Base-by-base conservation (phyloP, 2,329 filamentous ascomycete genomes). In the Cladosporium cucumerinum region DNA sequence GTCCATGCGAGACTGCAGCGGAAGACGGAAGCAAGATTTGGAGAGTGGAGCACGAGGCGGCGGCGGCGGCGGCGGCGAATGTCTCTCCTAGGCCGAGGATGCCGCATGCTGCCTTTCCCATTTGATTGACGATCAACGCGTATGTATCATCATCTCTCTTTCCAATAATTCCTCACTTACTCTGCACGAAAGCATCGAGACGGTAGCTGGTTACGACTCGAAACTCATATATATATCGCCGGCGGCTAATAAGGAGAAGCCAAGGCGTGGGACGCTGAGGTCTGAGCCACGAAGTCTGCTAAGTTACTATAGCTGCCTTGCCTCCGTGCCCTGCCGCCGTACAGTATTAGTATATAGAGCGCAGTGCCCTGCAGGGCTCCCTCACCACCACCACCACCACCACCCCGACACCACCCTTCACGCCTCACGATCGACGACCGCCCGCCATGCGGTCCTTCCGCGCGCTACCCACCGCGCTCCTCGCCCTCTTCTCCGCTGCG, bases 401-500 rank as follows among this genome's bases (percentile, higher is more conserved):
- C 60, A 11, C 14, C 11, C 23, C 18, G 12, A 18, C 36, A 43
- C 32, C 32, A 49, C 43, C 57, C 21, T 26, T n/a, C 30, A 30
- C 49, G 34, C 49, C 21, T 57, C 51, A 48, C 61, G 48, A 54
- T 16, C 25, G 48, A 34, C 51, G 23, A 55, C 32, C 59, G 54
- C 43, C 68, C 64, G 65, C 52, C 43, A 71, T 72, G 69, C 69
- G 68, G 65, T 57, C 57, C 43, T 60, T 69, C 62, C 49, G 63
- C 65, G 63, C 66, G n/a, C 48, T 67, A 39, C 66, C 64, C 71
- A 68, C 80, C 64, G 72, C 81, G 64, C 70, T 80, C 68, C 72
- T 85, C 67, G 74, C 81, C 70, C 75, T 82, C 65, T 72, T 84
- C 66, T 79, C 86, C 68, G 83, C 86, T 58, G 76, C 79, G 66